Evolutionary conservation across 2,329 filamentous ascomycete species (phyloP), one percentile per base, ranked within the genome.

Genomic region (Talaromyces sp.): DNA sequence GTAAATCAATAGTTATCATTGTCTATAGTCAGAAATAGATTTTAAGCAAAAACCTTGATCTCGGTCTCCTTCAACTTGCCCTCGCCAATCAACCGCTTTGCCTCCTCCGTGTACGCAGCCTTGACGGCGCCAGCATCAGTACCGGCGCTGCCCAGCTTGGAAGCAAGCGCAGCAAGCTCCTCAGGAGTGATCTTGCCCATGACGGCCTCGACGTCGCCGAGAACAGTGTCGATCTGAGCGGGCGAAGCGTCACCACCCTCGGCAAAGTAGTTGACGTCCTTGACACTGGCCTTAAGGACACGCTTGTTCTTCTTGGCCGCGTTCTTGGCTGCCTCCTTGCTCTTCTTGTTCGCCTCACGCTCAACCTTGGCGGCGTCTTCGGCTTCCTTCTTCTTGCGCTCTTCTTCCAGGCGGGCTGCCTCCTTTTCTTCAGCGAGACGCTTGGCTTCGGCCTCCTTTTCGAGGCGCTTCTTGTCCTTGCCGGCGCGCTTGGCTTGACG

Each of bases 241-340:
- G 91, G 82, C n/a, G 89, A 84, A 28, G 88, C 81, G 63, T 93
- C 89, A 59, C 88, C 89, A 52, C 84, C 80, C 22, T 81, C 81
- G 61, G 82, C 84, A 77, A 99, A 97, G 87, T 99, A 99, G 84
- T 97, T 97, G 71, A 91, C 93, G 68, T 99, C 95, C 85, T 99
- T 99, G 79, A 93, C 90, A 67, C 91, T 92, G 65, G 87, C 88
- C 78, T 96, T 92, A 70, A 99, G 88, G 55, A 98, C 90, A 83
- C 95, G 92, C 86, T 97, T 97, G 86, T 99, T 99, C 90, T 99
- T 99, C 90, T 99, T 99, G 71, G 95, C 90, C 15, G 95, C 95
- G 73, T 92, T 97, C 88, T 99, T 99, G 62, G 95, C 95, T 1
- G 93, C 93, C 80, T 99, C 95, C 84, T 98, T 99, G 64, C 90